Evolutionary conservation across 495 filamentous ascomycete genomes (phyloP), one percentile per base, ranked within the genome.

Genomic region (Aspergillus sclerotioniger): DNA sequence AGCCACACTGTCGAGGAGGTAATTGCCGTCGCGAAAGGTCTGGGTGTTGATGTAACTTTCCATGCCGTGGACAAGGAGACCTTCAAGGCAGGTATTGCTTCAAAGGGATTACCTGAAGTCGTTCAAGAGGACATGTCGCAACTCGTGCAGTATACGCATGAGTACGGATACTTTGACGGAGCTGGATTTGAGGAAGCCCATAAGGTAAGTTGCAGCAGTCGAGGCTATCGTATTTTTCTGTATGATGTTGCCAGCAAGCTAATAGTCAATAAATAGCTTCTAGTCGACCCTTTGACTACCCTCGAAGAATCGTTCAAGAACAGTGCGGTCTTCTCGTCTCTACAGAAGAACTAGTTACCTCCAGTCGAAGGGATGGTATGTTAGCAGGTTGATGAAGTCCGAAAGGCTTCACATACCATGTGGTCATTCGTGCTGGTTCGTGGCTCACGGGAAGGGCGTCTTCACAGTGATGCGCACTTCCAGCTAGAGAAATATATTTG

Each of bases 241-340:
- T n/a, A n/a, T n/a, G n/a, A n/a, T n/a, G n/a, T n/a, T n/a, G 13
- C 41, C 17, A 5, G 41, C 13, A 47, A 8, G 16, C 9, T 47
- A 13, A 25, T 8, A 25, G 8, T 16, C 3, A 47, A 47, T 19
- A 20, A 7, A 16, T 31, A 54, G 52, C 19, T 54, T 10, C 10
- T 54, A 20, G 32, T 6, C 1, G 52, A 45, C 3, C 39, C 52
- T 8, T 31, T 54, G 37, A 45, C 37, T 21, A 29, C 52, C 4
- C 33, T 54, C 20, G 52, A 54, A 37, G 52, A 54, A 29, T n/a
- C 52, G 1, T 16, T 54, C 52, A 44, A 45, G 52, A 3, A 7
- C 4, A 54, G 19, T n/a, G 2, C 37, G 2, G 13, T 3, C 13
- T 44, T 54, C 17, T 35, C 52, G 31, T 35, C 19, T 5, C 17